Conservation (phyloP, 345 rosid genomes). For the Euphorbia tirucalli region DNA sequence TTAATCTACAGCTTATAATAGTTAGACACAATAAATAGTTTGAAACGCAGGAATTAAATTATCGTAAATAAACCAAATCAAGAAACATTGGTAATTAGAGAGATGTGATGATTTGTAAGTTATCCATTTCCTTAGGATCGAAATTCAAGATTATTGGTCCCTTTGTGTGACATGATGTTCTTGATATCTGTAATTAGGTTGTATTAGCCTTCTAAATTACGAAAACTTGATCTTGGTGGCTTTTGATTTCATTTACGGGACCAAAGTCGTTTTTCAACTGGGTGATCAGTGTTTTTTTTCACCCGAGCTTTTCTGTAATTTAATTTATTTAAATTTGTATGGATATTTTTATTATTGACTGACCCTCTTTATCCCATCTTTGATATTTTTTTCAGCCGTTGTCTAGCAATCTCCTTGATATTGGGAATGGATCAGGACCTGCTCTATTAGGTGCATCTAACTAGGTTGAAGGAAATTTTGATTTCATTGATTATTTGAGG, state of each 20-base stretch:
- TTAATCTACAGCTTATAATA: not conserved
- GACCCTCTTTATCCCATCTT: constrained; percentile 7
- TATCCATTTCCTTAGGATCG: not conserved
- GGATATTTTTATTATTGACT: not conserved
- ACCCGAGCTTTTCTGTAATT: too few relatives aligned
- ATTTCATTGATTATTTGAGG: not conserved
- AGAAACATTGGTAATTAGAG: not conserved
- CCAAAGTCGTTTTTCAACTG: not conserved
- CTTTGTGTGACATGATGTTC: not conserved
- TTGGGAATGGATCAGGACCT: constrained; percentile 48
- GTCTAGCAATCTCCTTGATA: constrained; percentile 66
- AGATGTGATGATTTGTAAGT: too few relatives aligned
- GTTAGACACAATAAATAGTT: not conserved
- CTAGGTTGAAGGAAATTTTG: constrained; percentile 19
- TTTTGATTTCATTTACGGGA: not conserved
- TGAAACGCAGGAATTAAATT: not conserved
- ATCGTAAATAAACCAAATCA: not conserved
- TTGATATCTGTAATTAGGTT: not conserved
- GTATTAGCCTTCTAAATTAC: not conserved
- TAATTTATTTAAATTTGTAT: too few relatives aligned
- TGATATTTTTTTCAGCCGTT: constrained; percentile 50
- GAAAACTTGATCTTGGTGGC: not conserved
- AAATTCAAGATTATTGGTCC: not conserved
- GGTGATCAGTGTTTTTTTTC: not conserved
- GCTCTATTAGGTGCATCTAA: constrained; percentile 45